Conservation (phyloP, 192 early-diverging fungal genomes). For the Backusella circina region DNA sequence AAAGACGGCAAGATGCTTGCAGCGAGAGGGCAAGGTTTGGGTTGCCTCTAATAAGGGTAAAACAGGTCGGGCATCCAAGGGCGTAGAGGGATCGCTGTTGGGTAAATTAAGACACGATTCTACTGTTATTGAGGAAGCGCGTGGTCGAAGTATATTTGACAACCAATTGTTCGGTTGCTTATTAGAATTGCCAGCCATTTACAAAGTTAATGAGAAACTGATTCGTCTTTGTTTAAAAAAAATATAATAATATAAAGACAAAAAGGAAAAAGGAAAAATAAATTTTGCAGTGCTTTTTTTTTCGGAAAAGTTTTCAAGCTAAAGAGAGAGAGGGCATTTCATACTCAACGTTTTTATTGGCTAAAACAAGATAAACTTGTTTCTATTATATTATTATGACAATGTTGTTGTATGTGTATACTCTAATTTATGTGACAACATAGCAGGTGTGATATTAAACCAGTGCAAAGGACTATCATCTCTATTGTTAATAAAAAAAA, state of each 20-base stretch:
- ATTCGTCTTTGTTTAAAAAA: not conserved
- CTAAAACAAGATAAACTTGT: not conserved
- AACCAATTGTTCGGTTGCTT: conserved; percentile 26
- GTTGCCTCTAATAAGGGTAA: conserved; percentile 37
- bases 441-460: no score
- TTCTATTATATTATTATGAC: not conserved
- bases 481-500: not conserved
- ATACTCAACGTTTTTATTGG: not conserved
- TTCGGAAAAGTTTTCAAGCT: not conserved
- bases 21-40: conserved; percentile 35
- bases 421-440: no score
- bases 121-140: conserved; percentile 23
- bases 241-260: not conserved
- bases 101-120: conserved; percentile 35
- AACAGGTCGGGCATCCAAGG: conserved; percentile 50
- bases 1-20: conserved; percentile 47
- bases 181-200: conserved; percentile 5
- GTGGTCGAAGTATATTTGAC: conserved; percentile 26
- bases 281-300: not conserved
- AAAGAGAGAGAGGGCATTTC: not conserved
- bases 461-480: not conserved
- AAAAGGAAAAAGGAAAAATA: not conserved
- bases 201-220: not conserved
- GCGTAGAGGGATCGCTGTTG: conserved; percentile 16
- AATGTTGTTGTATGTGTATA: no score